A percentile compares a stretch with the other conserved stretches of the same genome.
Evolutionary conservation across 1,284 basidiomycete genomes (phyloP).

Genomic region (Moniliophthora roreri): DNA sequence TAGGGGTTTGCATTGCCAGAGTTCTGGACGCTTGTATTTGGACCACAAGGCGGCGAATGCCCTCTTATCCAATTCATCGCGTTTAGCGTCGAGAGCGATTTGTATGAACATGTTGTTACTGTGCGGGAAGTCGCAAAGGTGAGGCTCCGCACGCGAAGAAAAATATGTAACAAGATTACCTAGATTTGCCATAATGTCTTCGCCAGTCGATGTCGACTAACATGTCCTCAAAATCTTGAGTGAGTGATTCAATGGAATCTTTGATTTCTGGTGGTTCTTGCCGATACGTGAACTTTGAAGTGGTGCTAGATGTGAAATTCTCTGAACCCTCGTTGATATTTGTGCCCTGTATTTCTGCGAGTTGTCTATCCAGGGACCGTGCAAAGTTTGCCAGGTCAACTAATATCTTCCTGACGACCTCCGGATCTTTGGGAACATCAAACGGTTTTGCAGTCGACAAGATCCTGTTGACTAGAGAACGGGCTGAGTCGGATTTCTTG

Average conservation of each 20-base stretch:
- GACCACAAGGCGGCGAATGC: too few species aligned
- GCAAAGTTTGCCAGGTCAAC: constrained; percentile 18
- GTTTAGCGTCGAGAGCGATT: too few species aligned
- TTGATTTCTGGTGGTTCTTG: neutral
- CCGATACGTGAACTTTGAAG: neutral
- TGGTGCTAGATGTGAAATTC: neutral
- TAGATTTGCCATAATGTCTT: constrained; percentile 6
- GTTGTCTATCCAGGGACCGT: constrained; percentile 16
- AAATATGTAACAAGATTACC: neutral
- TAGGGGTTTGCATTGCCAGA: neutral
- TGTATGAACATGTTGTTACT: neutral
- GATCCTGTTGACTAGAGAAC: constrained; percentile 15
- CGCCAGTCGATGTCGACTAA: neutral
- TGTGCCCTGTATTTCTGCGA: neutral
- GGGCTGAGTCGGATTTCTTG: constrained; percentile 3
- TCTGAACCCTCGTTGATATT: neutral
- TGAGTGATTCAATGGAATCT: neutral
- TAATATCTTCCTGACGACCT: constrained; percentile 10
- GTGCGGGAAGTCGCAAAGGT: neutral
- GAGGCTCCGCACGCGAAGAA: neutral
- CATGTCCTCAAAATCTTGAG: neutral
- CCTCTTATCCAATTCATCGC: too few species aligned
- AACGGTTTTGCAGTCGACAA: constrained; percentile 15
- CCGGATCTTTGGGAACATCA: constrained; percentile 14
- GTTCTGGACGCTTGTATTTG: neutral